Conservation (phyloP, 352 stramenopile genomes). For the Phytophthora constricta region DNA sequence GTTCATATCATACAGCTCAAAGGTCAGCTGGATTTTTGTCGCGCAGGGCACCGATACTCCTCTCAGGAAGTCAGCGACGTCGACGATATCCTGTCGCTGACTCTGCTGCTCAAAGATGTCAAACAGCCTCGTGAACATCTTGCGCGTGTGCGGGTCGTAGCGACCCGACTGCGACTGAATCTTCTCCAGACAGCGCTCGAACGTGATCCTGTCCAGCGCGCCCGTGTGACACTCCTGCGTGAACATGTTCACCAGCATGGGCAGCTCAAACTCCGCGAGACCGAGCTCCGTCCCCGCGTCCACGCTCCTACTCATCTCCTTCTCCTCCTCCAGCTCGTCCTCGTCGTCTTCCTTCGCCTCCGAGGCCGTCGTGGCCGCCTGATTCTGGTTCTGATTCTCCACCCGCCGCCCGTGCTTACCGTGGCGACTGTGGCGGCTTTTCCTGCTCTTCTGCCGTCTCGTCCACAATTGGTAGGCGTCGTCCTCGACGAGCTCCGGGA, state of each 20-base stretch:
- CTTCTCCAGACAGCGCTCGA: conserved; percentile 77
- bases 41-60: conserved; percentile 84
- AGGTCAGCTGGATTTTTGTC: conserved; percentile 86
- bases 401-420: conserved; percentile 21
- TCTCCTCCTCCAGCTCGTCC: conserved; percentile 30
- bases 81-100: conserved; percentile 56
- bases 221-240: conserved; percentile 76
- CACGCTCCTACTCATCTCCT: conserved; percentile 45
- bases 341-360: conserved; percentile 37
- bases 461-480: conserved; percentile 55
- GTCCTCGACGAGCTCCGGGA: conserved; percentile 60
- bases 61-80: conserved; percentile 83
- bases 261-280: conserved; percentile 84
- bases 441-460: conserved; percentile 21
- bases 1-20: conserved; percentile 89
- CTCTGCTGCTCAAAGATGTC: conserved; percentile 74
- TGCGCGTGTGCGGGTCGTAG: conserved; percentile 70
- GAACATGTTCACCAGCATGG: conserved; percentile 86
- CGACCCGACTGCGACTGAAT: conserved; percentile 81
- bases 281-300: too few species aligned
- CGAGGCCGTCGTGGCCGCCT: conserved; percentile 24
- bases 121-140: conserved; percentile 85
- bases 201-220: conserved; percentile 72
- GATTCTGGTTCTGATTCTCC: too few species aligned
- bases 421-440: conserved; percentile 9